These are phyloP conservation scores for Blastosporella zonata DNA, from an alignment of 1,284 basidiomycete genomes.

Conservation along the genomic window DNA sequence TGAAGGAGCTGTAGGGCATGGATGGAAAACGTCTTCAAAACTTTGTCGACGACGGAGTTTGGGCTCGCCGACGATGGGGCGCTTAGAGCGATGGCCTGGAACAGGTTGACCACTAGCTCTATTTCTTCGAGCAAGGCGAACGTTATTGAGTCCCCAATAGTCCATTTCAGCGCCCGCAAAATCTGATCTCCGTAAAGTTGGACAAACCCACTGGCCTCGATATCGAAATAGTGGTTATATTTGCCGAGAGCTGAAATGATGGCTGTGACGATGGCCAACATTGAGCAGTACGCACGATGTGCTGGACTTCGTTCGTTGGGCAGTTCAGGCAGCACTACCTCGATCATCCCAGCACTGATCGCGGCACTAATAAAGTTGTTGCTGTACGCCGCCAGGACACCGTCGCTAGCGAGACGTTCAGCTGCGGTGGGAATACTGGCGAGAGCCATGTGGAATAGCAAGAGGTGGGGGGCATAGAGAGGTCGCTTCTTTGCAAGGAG, in stretches of 20 bases:
- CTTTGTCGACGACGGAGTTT: constrained; percentile 50
- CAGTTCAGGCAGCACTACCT: constrained; percentile 65
- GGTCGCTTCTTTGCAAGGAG: constrained; percentile 62
- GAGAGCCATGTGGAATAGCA: constrained; percentile 86
- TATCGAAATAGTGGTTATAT: constrained; percentile 82
- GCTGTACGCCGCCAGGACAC: constrained; percentile 78
- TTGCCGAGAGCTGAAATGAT: constrained; percentile 66
- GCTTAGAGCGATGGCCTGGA: constrained; percentile 66
- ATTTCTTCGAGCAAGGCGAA: constrained; percentile 77
- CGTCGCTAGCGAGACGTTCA: constrained; percentile 83
- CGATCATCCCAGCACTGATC: constrained; percentile 72
- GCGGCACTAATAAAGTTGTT: constrained; percentile 77
- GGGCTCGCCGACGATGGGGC: constrained; percentile 42
- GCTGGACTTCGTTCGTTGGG: constrained; percentile 73
- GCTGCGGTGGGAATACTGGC: constrained; percentile 75
- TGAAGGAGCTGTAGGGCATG: constrained; percentile 76
- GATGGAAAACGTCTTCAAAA: constrained; percentile 65
- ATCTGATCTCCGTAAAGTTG: constrained; percentile 85
- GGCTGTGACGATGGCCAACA: constrained; percentile 79
- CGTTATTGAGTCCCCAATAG: constrained; percentile 70
- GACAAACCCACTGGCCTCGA: constrained; percentile 83
- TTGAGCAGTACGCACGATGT: constrained; percentile 81
- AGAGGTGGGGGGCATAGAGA: constrained; percentile 70
- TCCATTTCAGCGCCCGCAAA: constrained; percentile 74
- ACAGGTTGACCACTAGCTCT: constrained; percentile 73